These are phyloP conservation scores for Talaromyces borbonicus DNA, from an alignment of 495 filamentous ascomycete genomes.

Conservation along the genomic window DNA sequence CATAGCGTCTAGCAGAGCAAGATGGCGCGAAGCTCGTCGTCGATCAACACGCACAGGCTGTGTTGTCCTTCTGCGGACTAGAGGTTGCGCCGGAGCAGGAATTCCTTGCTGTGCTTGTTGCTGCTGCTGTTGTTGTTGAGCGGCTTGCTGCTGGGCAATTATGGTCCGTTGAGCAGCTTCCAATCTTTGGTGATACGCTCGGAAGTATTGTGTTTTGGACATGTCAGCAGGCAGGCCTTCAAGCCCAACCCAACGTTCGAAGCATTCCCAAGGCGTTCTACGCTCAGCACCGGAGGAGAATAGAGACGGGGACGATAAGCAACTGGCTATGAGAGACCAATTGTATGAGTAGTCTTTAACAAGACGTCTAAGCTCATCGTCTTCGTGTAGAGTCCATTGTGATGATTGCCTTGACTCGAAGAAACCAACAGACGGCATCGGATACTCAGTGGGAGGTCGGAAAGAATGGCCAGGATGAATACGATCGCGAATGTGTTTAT, in stretches of 20 bases:
- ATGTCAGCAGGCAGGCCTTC: slow-evolving; percentile 86
- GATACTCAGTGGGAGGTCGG: slow-evolving; percentile 79
- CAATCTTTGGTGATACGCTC: slow-evolving; percentile 69
- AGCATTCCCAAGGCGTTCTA: slow-evolving; percentile 96
- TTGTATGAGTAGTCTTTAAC: slow-evolving; percentile 94
- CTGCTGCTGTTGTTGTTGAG: slow-evolving; percentile 46
- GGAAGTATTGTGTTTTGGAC: slow-evolving; percentile 86
- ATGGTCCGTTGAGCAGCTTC: slow-evolving; percentile 67
- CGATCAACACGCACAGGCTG: slow-evolving; percentile 74
- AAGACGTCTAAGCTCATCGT: slow-evolving; percentile 73
- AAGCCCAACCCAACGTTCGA: slow-evolving; percentile 86
- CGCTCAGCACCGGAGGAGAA: slow-evolving; percentile 79
- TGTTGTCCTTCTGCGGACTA: slow-evolving; percentile 55
- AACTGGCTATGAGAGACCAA: slow-evolving; percentile 83
- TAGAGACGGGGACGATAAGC: slow-evolving; percentile 59
- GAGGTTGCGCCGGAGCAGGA: slow-evolving; percentile 45
- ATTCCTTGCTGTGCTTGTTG: slow-evolving; percentile 44
- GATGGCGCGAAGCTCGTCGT: slow-evolving; percentile 70
- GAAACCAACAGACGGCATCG: slow-evolving; percentile 80
- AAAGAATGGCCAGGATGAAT: slow-evolving; percentile 90
- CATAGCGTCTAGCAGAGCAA: slow-evolving; percentile 88
- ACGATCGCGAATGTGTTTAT: slow-evolving; percentile 79
- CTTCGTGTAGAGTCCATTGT: slow-evolving; percentile 83
- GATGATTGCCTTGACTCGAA: slow-evolving; percentile 79
- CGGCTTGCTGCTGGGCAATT: slow-evolving; percentile 48